phyloP scores from a whole-genome alignment of 805 yeast species.

The Zygotorulaspora danielsina region DNA sequence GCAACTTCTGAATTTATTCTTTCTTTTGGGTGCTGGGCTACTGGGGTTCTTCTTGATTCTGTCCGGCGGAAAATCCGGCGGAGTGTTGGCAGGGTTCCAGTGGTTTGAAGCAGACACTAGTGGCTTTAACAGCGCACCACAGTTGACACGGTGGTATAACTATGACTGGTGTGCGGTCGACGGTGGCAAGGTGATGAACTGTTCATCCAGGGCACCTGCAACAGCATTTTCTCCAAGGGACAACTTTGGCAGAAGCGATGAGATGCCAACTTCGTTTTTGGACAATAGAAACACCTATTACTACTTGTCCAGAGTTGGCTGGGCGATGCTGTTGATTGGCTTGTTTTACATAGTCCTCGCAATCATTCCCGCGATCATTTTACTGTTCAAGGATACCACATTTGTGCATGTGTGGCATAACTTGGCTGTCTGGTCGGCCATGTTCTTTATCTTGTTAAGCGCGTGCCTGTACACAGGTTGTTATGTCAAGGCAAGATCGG shows the following conservation, averaged over 20 bases:
- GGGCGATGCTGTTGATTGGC: constrained; percentile 59
- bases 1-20: constrained; percentile 33
- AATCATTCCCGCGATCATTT: constrained; percentile 37
- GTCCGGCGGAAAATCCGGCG: constrained; percentile 53
- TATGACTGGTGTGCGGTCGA: constrained; percentile 56
- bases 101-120: constrained; percentile 78
- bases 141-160: constrained; percentile 70
- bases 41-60: constrained; percentile 60
- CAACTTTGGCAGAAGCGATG: constrained; percentile 55
- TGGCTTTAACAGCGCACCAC: constrained; percentile 41
- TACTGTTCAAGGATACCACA: constrained; percentile 21
- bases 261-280: constrained; percentile 53
- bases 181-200: constrained; percentile 45
- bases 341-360: constrained; percentile 50
- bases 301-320: constrained; percentile 64
- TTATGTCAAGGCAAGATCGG: constrained; percentile 50
- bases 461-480: constrained; percentile 51
- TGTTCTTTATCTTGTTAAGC: constrained; percentile 43
- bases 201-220: constrained; percentile 61
- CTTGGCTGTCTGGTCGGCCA: constrained; percentile 34
- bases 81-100: constrained; percentile 62
- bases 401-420: constrained; percentile 22
- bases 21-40: constrained; percentile 45
- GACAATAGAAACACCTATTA: constrained; percentile 50
- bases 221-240: constrained; percentile 77